Percentiles rank a stretch among this genome's conserved stretches.
Conservation (phyloP, 1,139 yeast species). For the Suhomyces guaymorum region DNA sequence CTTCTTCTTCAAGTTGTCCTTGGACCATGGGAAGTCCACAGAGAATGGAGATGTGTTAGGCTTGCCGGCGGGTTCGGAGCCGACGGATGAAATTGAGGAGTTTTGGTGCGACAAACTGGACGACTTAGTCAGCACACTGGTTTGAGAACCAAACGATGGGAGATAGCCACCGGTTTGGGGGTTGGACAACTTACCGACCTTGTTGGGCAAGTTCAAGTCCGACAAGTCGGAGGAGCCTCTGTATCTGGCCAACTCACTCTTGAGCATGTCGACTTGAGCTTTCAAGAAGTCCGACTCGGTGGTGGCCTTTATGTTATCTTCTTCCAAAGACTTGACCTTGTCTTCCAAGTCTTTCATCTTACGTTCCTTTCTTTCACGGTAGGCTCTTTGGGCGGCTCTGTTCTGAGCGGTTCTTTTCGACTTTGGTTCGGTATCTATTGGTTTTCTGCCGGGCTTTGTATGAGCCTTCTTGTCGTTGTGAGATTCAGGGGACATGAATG, state of each 20-base stretch:
- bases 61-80: slow-evolving; percentile 3
- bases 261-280: slow-evolving; percentile 73
- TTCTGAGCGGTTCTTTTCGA: slow-evolving; percentile 94
- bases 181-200: slow-evolving; percentile 34
- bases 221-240: slow-evolving; percentile 48
- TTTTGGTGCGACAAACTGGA: slow-evolving; percentile 7
- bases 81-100: slow-evolving; percentile 3
- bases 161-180: slow-evolving; percentile 25
- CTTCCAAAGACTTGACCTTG: slow-evolving; percentile 69
- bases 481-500: slow-evolving; percentile 20
- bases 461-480: slow-evolving; percentile 43
- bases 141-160: slow-evolving; percentile 19
- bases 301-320: slow-evolving; percentile 60
- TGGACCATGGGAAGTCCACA: slow-evolving; percentile 41
- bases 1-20: slow-evolving; percentile 21
- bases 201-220: slow-evolving; percentile 36
- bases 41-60: slow-evolving; percentile 15
- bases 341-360: slow-evolving; percentile 85
- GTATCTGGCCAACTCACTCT: slow-evolving; percentile 68
- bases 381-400: slow-evolving; percentile 96
- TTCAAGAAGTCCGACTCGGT: slow-evolving; percentile 74
- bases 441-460: slow-evolving; percentile 62
- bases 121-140: slow-evolving; percentile 17
- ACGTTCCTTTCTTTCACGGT: slow-evolving; percentile 88
- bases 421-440: slow-evolving; percentile 74